A percentile compares a stretch with the other conserved stretches of the same genome.
phyloP scores from a whole-genome alignment of 306 rosid species.

The Vachellia collinsii region DNA sequence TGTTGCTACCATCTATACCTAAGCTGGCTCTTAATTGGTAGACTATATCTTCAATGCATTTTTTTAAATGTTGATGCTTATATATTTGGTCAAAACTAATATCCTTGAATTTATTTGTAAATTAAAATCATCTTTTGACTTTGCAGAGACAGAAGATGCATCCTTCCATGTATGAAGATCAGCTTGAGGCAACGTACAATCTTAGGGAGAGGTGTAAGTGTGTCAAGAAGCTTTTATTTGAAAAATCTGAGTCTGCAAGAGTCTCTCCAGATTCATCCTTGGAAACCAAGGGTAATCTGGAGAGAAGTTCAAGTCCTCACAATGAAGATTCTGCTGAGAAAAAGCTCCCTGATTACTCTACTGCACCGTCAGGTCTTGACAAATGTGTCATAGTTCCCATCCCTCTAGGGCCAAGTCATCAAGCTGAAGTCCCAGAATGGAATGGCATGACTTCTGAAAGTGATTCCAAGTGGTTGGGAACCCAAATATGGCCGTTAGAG shows the following conservation, averaged over 20 bases:
- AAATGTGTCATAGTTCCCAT: conserved; percentile 28
- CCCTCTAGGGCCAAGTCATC: conserved; percentile 53
- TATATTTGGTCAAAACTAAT: conserved; percentile 7
- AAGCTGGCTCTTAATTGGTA: conserved; percentile 15
- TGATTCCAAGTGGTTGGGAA: conserved; percentile 79
- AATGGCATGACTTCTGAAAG: conserved; percentile 53
- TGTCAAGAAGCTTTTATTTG: conserved; percentile 39
- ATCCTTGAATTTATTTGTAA: conserved; percentile 35
- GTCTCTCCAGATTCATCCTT: conserved; percentile 44
- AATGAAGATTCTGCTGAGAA: conserved; percentile 33
- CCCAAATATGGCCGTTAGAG: conserved; percentile 64
- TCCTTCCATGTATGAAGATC: conserved; percentile 73
- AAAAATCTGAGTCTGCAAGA: conserved; percentile 7
- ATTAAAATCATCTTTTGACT: conserved; percentile 28
- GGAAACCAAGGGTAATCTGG: conserved; percentile 12
- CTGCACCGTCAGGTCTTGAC: conserved; percentile 22
- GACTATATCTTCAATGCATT: neutral
- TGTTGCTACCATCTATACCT: neutral
- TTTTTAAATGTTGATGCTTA: conserved; percentile 17
- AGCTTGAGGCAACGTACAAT: conserved; percentile 54
- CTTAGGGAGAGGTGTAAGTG: conserved; percentile 61
- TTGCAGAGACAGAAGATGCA: conserved; percentile 76
- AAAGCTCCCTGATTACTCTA: conserved; percentile 32
- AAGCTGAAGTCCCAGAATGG: conserved; percentile 77
- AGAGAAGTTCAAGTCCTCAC: conserved; percentile 32